phyloP scores from a whole-genome alignment of 2,329 filamentous ascomycete genomes.

The Penicillium hordei region DNA sequence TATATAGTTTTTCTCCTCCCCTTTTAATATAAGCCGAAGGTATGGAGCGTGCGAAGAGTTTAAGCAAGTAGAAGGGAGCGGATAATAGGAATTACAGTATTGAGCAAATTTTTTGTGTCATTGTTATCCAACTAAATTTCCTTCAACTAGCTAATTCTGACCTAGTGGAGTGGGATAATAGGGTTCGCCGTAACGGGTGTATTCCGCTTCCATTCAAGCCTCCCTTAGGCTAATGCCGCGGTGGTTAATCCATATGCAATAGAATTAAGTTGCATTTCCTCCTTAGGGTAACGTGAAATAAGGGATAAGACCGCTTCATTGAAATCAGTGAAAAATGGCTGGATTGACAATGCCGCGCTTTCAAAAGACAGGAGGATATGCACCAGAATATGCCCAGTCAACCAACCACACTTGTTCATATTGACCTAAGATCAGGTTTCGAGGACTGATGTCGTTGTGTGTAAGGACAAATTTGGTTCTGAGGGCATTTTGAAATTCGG shows the following conservation, averaged over 20 bases:
- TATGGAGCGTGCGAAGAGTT: too few relatives aligned
- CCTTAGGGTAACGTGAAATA: constrained; percentile 19
- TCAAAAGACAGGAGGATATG: constrained; percentile 27
- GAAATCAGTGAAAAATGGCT: constrained; percentile 22
- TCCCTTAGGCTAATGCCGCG: constrained; percentile 18
- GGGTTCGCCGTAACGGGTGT: too few relatives aligned
- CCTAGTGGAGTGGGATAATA: too few relatives aligned
- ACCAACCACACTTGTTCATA: constrained; percentile 16
- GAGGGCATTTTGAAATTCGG: too few relatives aligned
- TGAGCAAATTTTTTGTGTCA: too few relatives aligned
- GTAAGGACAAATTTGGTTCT: constrained; percentile 23
- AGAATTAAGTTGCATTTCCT: constrained; percentile 21
- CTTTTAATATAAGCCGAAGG: too few relatives aligned
- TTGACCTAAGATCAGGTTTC: constrained; percentile 21
- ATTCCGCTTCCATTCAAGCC: too few relatives aligned
- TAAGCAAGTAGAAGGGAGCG: too few relatives aligned
- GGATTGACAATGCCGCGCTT: constrained; percentile 17
- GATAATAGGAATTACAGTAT: too few relatives aligned
- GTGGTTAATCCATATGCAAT: constrained; percentile 23
- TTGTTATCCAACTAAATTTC: too few relatives aligned
- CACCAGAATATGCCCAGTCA: constrained; percentile 24
- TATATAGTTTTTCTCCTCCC: too few relatives aligned
- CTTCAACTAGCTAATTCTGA: too few relatives aligned
- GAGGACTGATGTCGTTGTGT: constrained; percentile 25
- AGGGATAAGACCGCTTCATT: constrained; percentile 20